Evolutionary conservation across 202 grass and related monocot genomes (phyloP).

Genomic region (Schoenoplectus triqueter): DNA sequence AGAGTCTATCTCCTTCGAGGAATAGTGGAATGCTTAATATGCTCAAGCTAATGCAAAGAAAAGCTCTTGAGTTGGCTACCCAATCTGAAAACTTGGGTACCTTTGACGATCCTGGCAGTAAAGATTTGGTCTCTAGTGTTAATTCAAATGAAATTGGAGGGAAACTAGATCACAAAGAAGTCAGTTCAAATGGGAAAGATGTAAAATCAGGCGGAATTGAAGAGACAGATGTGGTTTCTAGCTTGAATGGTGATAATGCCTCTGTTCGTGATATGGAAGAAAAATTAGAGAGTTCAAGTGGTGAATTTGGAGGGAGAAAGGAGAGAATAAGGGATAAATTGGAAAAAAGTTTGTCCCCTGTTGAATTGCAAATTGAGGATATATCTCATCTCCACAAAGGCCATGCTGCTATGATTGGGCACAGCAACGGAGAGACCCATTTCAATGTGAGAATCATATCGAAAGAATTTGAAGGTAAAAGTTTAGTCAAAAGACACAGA

Average conservation of each 20-base stretch:
- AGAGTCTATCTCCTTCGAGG: conserved; percentile 76
- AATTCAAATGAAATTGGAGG: conserved; percentile 38
- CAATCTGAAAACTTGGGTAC: not conserved
- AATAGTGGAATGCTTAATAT: conserved; percentile 93
- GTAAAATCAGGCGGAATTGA: conserved; percentile 23
- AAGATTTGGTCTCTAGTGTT: conserved; percentile 28
- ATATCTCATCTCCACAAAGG: conserved; percentile 78
- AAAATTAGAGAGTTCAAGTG: conserved; percentile 33
- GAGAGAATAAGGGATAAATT: conserved; percentile 65
- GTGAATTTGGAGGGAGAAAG: conserved; percentile 52
- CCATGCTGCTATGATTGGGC: conserved; percentile 61
- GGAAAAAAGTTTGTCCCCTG: conserved; percentile 45
- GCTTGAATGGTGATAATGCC: conserved; percentile 33
- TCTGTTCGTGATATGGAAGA: conserved; percentile 11
- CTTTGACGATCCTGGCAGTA: not conserved
- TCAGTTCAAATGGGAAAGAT: conserved; percentile 14
- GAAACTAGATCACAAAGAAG: conserved; percentile 32
- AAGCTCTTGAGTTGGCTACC: conserved; percentile 60
- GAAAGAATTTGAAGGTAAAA: conserved; percentile 84
- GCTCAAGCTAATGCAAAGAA: conserved; percentile 85
- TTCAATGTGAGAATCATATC: conserved; percentile 85
- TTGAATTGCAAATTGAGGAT: conserved; percentile 70
- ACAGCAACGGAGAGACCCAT: conserved; percentile 75
- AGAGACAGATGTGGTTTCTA: conserved; percentile 7
- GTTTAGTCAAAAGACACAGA: conserved; percentile 87